A percentile compares a stretch with the other conserved stretches of the same genome.
phyloP scores from a whole-genome alignment of 805 yeast species.

The Hemisphaericaspora nanyangensis region DNA sequence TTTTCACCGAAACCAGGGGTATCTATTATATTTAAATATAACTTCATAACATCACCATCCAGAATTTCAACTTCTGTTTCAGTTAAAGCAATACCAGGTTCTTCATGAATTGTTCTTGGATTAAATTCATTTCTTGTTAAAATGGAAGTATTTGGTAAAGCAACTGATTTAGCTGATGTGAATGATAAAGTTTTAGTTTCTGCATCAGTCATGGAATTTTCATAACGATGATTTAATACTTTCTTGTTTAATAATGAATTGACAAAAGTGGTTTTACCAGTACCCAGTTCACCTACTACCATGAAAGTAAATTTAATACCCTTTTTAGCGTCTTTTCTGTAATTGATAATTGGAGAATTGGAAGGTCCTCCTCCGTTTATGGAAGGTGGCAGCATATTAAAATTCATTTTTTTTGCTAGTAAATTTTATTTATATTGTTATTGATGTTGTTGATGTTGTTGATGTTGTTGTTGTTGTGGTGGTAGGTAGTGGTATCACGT shows the following conservation, averaged over 20 bases:
- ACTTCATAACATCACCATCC: slow-evolving; percentile 54
- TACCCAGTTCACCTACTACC: slow-evolving; percentile 70
- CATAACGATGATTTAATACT: slow-evolving; percentile 57
- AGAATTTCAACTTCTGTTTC: slow-evolving; percentile 59
- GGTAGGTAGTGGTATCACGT: too few species aligned
- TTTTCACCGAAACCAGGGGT: slow-evolving; percentile 80
- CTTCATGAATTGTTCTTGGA: slow-evolving; percentile 55
- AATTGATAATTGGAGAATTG: slow-evolving; percentile 43
- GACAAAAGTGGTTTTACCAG: slow-evolving; percentile 75
- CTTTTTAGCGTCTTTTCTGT: slow-evolving; percentile 66
- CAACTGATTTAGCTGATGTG: slow-evolving; percentile 54
- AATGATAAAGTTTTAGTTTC: slow-evolving; percentile 53
- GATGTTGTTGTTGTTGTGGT: too few species aligned
- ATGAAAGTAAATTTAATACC: slow-evolving; percentile 72
- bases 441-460: too few species aligned
- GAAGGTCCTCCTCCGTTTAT: slow-evolving; percentile 3
- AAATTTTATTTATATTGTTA: too few species aligned
- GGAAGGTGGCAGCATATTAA: slow-evolving; percentile 9
- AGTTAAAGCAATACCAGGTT: slow-evolving; percentile 75
- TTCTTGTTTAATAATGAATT: slow-evolving; percentile 63
- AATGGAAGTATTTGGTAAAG: slow-evolving; percentile 50
- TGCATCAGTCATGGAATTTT: slow-evolving; percentile 19
- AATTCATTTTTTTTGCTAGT: too few species aligned
- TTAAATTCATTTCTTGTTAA: slow-evolving; percentile 56
- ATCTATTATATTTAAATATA: slow-evolving; percentile 58